A percentile compares a stretch with the other conserved stretches of the same genome.
These are phyloP conservation scores for Anaeromyces robustus DNA, from an alignment of 192 early-diverging fungal species.

Conservation along the genomic window DNA sequence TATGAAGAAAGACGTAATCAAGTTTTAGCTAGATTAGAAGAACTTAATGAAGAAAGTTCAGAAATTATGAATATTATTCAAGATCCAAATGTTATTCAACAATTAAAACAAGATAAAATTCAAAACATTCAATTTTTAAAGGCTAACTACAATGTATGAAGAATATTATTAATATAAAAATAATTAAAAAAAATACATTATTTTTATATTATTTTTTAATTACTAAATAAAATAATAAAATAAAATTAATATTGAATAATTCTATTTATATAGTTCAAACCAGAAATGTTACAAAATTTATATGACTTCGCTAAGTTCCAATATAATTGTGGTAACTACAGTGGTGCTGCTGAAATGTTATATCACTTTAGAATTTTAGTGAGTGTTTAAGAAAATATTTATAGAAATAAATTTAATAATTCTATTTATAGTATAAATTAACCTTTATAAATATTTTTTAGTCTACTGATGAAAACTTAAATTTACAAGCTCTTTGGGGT, in stretches of 20 bases:
- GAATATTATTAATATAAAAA: too few species aligned
- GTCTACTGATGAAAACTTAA: conserved; percentile 74
- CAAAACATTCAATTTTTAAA: conserved; percentile 78
- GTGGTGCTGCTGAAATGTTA: conserved; percentile 78
- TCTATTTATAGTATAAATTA: too few species aligned
- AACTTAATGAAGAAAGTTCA: conserved; percentile 55
- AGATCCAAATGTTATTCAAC: conserved; percentile 74
- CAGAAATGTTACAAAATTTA: conserved; percentile 71
- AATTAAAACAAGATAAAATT: conserved; percentile 85
- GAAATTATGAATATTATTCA: conserved; percentile 79
- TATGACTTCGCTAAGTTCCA: conserved; percentile 83
- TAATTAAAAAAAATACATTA: too few species aligned
- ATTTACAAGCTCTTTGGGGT: conserved; percentile 83
- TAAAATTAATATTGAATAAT: too few species aligned
- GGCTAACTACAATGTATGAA: conserved; percentile 63
- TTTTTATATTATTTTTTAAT: too few species aligned
- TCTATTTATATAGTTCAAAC: conserved; percentile 43
- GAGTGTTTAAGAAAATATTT: too few species aligned
- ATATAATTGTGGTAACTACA: conserved; percentile 86
- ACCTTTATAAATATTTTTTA: conserved; percentile 7
- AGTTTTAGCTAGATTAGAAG: conserved; percentile 58
- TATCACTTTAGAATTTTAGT: conserved; percentile 90
- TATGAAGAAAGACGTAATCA: conserved; percentile 58
- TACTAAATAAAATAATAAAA: too few species aligned
- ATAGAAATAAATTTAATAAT: too few species aligned